Percentiles rank a stretch among this genome's conserved stretches.
These are phyloP conservation scores for Niveomyces coronatus DNA, from an alignment of 2,329 filamentous ascomycete species.

Conservation along the genomic window DNA sequence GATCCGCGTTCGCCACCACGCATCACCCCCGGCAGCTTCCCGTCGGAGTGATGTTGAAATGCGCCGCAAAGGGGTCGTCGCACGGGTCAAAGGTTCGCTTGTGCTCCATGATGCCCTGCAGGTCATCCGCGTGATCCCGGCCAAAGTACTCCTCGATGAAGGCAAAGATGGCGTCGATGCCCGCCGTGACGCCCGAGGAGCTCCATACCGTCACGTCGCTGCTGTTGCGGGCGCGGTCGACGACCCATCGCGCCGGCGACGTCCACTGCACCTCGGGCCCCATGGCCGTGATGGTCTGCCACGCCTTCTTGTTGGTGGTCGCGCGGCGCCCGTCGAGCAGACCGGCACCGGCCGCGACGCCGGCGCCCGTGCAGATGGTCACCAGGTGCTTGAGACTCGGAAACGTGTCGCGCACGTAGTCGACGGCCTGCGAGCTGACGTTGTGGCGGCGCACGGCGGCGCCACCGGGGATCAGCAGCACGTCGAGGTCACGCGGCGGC, in stretches of 20 bases:
- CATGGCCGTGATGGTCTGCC: constrained; percentile 32
- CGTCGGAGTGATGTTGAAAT: constrained; percentile 7
- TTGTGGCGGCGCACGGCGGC: constrained; percentile 28
- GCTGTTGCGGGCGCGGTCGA: too few species aligned
- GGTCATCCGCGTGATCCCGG: not conserved
- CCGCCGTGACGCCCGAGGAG: constrained; percentile 36
- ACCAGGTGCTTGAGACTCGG: constrained; percentile 45
- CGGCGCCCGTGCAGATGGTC: constrained; percentile 55
- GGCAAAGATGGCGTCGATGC: constrained; percentile 13
- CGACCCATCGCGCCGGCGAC: constrained; percentile 49
- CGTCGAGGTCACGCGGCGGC: constrained; percentile 35
- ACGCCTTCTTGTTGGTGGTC: constrained; percentile 55
- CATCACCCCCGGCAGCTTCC: constrained; percentile 5
- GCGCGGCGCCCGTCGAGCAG: constrained; percentile 48
- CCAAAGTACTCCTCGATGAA: constrained; percentile 13
- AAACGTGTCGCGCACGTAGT: constrained; percentile 30
- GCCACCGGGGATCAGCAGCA: constrained; percentile 55
- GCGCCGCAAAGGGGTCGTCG: constrained; percentile 13
- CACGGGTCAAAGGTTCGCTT: constrained; percentile 12
- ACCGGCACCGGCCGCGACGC: constrained; percentile 45
- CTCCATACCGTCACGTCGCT: constrained; percentile 61
- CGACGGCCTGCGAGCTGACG: constrained; percentile 23
- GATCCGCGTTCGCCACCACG: too few species aligned
- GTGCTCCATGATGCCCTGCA: constrained; percentile 11
- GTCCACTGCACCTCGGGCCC: constrained; percentile 47